Base-by-base conservation (phyloP, 1,284 basidiomycete genomes). In the Agroathelia rolfsii region DNA sequence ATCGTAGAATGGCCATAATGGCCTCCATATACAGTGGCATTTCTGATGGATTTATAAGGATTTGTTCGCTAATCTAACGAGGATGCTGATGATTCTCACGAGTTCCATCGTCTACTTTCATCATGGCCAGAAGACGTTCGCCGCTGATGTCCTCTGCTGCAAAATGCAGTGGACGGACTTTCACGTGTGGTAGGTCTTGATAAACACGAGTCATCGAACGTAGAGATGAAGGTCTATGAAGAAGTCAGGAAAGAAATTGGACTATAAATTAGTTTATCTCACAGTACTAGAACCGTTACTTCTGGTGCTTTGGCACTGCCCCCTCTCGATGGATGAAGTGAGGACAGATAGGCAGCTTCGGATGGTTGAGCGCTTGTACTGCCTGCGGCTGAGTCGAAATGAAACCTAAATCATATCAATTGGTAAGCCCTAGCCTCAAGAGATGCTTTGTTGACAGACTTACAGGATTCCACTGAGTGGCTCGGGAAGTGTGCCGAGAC, bases 61-160 rank as follows among this genome's bases (percentile, higher is more conserved):
- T 52, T 2, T n/a, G n/a, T n/a, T n/a, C n/a, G n/a, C n/a, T n/a
- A n/a, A n/a, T n/a, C n/a, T n/a, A n/a, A n/a, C n/a, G n/a, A n/a
- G n/a, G n/a, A n/a, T n/a, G n/a, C 35, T 30, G 15, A 28, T 24
- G 34, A 17, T 32, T 22, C 17, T 15, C 24, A 36, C 35, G 26
- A 27, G 27, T 28, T 4, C 32, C 34, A 21, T 48, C 40, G 16
- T 56, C 54, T 4, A 56, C 43, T 6, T 49, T 51, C 57, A 59
- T 59, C 44, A 59, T 52, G 3, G 54, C 44, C 6, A 59, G 41
- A 37, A 58, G 45, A 1, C 54, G 49, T 15, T 51, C 46, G 0
- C 48, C 54, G 30, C 47, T 52, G 17, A 59, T 42, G 30, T 58
- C 55, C 5, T 39, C 37, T 9, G 48, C 39, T 2, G 51, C 44